Percentiles rank a stretch among this genome's conserved stretches.
phyloP scores from a whole-genome alignment of 164 flowering plant species.

The Vitis vinifera region ASM3070453v1 NC_081823.1:3593501-3594000 shows the following conservation, averaged over 20 bases:
- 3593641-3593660: conserved; percentile 22
- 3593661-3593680: conserved; percentile 31
- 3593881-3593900: too few species aligned
- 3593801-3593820: too few species aligned
- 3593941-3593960: too few species aligned
- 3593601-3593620: conserved; percentile 41
- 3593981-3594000: too few species aligned
- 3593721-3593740: conserved; percentile 19
- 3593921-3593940: too few species aligned
- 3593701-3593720: conserved; percentile 17
- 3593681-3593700: conserved; percentile 29
- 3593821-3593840: too few species aligned
- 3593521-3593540: conserved; percentile 34
- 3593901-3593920: too few species aligned
- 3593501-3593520: too few species aligned
- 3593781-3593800: conserved; percentile 4
- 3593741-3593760: conserved; percentile 19
- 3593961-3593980: too few species aligned
- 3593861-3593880: too few species aligned
- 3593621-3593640: conserved; percentile 33
- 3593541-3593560: conserved; percentile 42
- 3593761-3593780: conserved; percentile 29
- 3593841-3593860: too few species aligned
- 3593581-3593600: conserved; percentile 39
- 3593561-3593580: conserved; percentile 31